These are phyloP conservation scores for Actinomortierella wolfii DNA, from an alignment of 371 early-diverging fungal genomes.

Conservation along the genomic window DNA sequence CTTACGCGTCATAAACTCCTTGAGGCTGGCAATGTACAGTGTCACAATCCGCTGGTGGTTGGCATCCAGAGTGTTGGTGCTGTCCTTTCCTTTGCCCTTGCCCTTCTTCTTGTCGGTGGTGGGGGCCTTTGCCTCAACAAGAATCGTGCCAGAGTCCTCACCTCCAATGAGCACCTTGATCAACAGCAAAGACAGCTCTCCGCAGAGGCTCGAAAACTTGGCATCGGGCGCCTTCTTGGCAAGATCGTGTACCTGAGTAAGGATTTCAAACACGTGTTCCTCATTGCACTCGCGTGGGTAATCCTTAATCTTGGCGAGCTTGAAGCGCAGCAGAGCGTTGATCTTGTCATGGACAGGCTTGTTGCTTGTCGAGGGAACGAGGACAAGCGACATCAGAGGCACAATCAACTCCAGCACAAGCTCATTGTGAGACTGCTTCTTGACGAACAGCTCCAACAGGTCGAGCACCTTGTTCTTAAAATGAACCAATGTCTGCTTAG, in stretches of 20 bases:
- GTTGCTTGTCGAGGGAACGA: constrained; percentile 57
- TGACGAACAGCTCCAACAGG: constrained; percentile 76
- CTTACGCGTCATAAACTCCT: constrained; percentile 72
- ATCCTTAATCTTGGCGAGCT: constrained; percentile 65
- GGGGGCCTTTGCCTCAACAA: constrained; percentile 23
- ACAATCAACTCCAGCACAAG: constrained; percentile 72
- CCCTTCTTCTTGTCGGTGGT: constrained; percentile 35
- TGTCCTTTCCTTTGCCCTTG: constrained; percentile 42
- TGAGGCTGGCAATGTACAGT: constrained; percentile 59
- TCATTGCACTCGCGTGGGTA: constrained; percentile 59
- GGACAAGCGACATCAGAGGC: constrained; percentile 68
- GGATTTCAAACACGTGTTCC: constrained; percentile 59
- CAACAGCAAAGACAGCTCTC: constrained; percentile 53
- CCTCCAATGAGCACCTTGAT: constrained; percentile 62
- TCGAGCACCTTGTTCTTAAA: constrained; percentile 91
- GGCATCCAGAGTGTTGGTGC: constrained; percentile 6
- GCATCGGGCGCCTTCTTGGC: constrained; percentile 58
- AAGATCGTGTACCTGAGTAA: constrained; percentile 73
- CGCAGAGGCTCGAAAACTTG: constrained; percentile 53
- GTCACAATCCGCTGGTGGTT: constrained; percentile 37
- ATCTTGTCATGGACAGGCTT: constrained; percentile 75
- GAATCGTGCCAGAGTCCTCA: constrained; percentile 49
- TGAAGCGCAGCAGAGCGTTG: constrained; percentile 61
- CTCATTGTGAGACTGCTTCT: constrained; percentile 70
- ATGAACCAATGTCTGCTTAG: constrained; percentile 77